Percentiles rank a stretch among this genome's conserved stretches.
phyloP scores from a whole-genome alignment of 139 green algal species.

The Edaphochlamys debaryana region DNA sequence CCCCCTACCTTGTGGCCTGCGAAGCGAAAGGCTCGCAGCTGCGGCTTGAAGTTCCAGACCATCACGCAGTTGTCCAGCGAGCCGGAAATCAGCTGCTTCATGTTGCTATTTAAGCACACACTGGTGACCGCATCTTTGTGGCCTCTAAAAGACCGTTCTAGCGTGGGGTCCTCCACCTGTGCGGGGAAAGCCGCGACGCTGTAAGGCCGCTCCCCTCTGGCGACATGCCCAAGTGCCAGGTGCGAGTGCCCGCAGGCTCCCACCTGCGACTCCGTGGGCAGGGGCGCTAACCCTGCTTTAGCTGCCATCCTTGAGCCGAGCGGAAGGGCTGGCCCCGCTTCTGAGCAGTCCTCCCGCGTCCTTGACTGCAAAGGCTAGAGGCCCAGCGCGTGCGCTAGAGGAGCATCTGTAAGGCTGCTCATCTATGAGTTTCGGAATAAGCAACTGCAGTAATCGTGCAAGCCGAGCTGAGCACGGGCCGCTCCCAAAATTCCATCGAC shows the following conservation, averaged over 20 bases:
- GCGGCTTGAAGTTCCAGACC: constrained; percentile 94
- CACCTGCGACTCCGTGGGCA: constrained; percentile 31
- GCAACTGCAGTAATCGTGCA: too few relatives aligned
- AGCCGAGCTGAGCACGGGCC: too few relatives aligned
- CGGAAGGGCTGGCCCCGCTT: too few relatives aligned
- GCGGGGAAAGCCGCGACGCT: not conserved
- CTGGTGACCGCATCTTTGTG: constrained; percentile 84
- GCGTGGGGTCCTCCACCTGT: constrained; percentile 81
- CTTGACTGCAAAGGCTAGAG: too few relatives aligned
- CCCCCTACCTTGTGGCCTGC: constrained; percentile 78
- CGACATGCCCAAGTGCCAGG: too few relatives aligned
- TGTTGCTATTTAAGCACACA: constrained; percentile 87
- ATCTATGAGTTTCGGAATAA: too few relatives aligned
- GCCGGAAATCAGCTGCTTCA: constrained; percentile 88
- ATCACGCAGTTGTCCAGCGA: constrained; percentile 84
- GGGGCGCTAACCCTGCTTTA: not conserved
- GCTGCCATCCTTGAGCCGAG: not conserved
- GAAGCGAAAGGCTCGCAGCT: constrained; percentile 85
- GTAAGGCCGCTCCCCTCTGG: not conserved
- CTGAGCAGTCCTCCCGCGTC: too few relatives aligned
- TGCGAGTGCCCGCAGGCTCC: too few relatives aligned
- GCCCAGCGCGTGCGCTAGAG: too few relatives aligned
- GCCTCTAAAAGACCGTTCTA: constrained; percentile 86
- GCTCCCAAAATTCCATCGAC: too few relatives aligned
- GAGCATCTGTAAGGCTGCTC: too few relatives aligned